Percentiles rank a stretch among this genome's conserved stretches.
Evolutionary conservation across 2,329 filamentous ascomycete genomes (phyloP).

Genomic region (Fusarium stilboides): DNA sequence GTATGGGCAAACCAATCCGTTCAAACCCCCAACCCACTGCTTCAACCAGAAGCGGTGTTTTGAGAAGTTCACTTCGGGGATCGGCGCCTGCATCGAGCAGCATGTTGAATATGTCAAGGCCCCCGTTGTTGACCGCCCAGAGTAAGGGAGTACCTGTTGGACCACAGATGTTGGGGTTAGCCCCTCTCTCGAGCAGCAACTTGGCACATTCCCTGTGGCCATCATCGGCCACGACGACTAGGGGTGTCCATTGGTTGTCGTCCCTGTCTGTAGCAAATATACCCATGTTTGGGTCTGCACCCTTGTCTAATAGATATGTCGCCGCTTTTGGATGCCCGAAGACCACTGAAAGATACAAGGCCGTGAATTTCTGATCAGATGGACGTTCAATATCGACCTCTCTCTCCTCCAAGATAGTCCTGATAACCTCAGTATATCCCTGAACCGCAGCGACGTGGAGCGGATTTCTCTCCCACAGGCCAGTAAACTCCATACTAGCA

Average conservation of each 20-base stretch:
- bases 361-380: neutral
- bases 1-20: accelerated
- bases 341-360: neutral
- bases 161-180: constrained; percentile 3
- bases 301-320: neutral
- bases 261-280: neutral
- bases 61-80: neutral
- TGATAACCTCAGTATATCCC: neutral
- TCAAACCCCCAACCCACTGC: accelerated
- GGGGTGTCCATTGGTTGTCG: neutral
- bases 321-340: neutral
- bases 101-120: neutral
- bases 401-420: neutral
- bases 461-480: neutral
- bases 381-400: neutral
- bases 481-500: neutral
- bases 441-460: neutral
- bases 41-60: neutral
- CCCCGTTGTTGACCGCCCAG: neutral
- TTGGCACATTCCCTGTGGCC: neutral
- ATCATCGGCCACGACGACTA: neutral
- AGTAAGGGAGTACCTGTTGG: neutral
- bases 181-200: neutral
- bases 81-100: neutral
- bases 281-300: constrained; percentile 13